These are phyloP conservation scores for Penicillium argentinense DNA, from an alignment of 495 filamentous ascomycete species.

Conservation along the genomic window DNA sequence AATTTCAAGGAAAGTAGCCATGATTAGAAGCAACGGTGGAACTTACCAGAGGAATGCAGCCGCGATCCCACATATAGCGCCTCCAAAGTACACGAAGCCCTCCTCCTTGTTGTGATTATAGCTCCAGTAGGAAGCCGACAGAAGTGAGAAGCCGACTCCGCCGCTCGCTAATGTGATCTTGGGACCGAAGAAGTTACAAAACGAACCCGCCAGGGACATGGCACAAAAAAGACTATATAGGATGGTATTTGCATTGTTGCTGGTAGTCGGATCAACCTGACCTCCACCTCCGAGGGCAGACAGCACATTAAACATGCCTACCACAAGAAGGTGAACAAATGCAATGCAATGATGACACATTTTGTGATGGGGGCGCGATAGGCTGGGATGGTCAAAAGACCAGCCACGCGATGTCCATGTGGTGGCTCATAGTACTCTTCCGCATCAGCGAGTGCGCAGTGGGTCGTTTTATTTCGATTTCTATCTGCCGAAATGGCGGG, in stretches of 20 bases:
- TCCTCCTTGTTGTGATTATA: slow-evolving; percentile 14
- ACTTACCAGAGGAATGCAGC: slow-evolving; percentile 17
- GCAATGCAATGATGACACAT: slow-evolving; percentile 13
- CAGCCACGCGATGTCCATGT: slow-evolving; percentile 8
- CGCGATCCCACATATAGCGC: slow-evolving; percentile 16
- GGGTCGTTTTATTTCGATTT: too few relatives aligned
- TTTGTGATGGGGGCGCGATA: slow-evolving; percentile 13
- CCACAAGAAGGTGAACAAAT: slow-evolving; percentile 15
- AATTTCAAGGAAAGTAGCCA: too few relatives aligned
- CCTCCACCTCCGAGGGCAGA: slow-evolving; percentile 15
- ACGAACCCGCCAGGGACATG: slow-evolving; percentile 10
- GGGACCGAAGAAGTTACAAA: slow-evolving; percentile 14
- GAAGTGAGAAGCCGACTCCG: slow-evolving; percentile 13
- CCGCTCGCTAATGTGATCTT: slow-evolving; percentile 15
- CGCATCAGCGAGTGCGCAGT: not conserved
- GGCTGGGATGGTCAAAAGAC: slow-evolving; percentile 7
- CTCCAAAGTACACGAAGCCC: slow-evolving; percentile 16
- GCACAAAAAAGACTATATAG: slow-evolving; percentile 15
- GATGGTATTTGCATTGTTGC: slow-evolving; percentile 17
- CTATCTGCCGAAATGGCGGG: too few relatives aligned
- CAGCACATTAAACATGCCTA: slow-evolving; percentile 17
- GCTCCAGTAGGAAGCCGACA: slow-evolving; percentile 16
- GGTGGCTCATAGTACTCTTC: slow-evolving; percentile 5
- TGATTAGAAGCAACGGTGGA: not conserved
- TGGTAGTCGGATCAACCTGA: slow-evolving; percentile 15